Conservation (phyloP, 2,329 filamentous ascomycete species). For the Sporothrix luriei region DNA sequence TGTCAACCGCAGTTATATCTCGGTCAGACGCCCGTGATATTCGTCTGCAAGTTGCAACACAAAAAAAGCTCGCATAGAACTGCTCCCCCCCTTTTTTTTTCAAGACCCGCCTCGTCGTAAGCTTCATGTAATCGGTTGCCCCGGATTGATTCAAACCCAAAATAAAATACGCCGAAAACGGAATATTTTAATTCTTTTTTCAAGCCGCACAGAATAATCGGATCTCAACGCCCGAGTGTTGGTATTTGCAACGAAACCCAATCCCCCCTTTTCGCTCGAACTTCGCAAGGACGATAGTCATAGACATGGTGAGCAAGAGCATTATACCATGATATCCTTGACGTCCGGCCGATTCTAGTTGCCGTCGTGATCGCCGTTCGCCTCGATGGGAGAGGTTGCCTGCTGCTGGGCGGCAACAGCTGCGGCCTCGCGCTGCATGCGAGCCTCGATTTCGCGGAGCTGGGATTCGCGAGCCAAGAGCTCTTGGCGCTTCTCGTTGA, state of each 20-base stretch:
- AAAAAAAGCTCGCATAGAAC: conserved; percentile 14
- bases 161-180: conserved; percentile 45
- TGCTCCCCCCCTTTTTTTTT: conserved; percentile 21
- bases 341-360: conserved; percentile 44
- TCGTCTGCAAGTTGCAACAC: neutral
- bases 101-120: conserved; percentile 28
- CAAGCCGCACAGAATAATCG: conserved; percentile 21
- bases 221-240: conserved; percentile 52
- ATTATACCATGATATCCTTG: conserved; percentile 32
- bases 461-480: conserved; percentile 96
- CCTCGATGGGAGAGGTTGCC: conserved; percentile 46
- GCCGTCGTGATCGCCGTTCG: conserved; percentile 60
- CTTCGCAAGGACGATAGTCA: neutral
- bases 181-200: conserved; percentile 45
- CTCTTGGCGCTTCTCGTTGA: conserved; percentile 99
- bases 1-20: neutral
- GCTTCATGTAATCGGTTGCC: conserved; percentile 21
- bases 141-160: conserved; percentile 17
- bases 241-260: conserved; percentile 30
- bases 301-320: conserved; percentile 13
- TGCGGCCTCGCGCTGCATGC: conserved; percentile 86
- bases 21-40: neutral
- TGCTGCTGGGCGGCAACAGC: conserved; percentile 49
- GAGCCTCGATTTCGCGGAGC: conserved; percentile 96
- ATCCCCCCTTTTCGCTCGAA: conserved; percentile 29